phyloP scores from a whole-genome alignment of 148 eudicot species.

The Tetragonia tetragonoides region DNA sequence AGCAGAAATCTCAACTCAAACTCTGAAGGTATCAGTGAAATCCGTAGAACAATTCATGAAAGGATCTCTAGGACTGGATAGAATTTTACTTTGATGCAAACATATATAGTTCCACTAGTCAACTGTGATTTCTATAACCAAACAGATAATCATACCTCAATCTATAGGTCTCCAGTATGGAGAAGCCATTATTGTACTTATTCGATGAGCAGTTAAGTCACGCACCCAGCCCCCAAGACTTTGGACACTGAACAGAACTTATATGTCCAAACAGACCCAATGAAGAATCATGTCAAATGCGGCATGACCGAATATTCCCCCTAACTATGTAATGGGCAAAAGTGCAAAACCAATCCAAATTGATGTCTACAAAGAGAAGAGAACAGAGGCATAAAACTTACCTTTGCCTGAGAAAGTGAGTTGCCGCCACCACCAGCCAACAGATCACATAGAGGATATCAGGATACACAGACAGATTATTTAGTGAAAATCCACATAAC shows the following conservation, averaged over 20 bases:
- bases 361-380: not conserved
- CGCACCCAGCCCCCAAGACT: not conserved
- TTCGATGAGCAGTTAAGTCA: not conserved
- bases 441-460: slow-evolving; percentile 7
- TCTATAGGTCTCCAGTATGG: not conserved
- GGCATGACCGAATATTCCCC: no score
- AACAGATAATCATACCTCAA: not conserved
- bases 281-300: not conserved
- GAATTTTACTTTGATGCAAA: not conserved
- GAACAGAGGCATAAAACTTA: slow-evolving; percentile 16
- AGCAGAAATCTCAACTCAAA: not conserved
- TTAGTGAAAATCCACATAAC: not conserved
- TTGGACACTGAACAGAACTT: not conserved
- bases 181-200: not conserved
- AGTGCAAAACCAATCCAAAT: not conserved
- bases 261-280: not conserved
- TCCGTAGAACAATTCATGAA: not conserved
- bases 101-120: not conserved
- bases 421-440: slow-evolving; percentile 24
- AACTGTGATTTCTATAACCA: not conserved
- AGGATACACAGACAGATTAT: not conserved
- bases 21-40: not conserved
- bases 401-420: slow-evolving; percentile 36
- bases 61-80: not conserved
- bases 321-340: no score